Percentiles rank a stretch among this genome's conserved stretches.
phyloP scores from a whole-genome alignment of 148 eudicot species.

The Camellia granthamiana region DNA sequence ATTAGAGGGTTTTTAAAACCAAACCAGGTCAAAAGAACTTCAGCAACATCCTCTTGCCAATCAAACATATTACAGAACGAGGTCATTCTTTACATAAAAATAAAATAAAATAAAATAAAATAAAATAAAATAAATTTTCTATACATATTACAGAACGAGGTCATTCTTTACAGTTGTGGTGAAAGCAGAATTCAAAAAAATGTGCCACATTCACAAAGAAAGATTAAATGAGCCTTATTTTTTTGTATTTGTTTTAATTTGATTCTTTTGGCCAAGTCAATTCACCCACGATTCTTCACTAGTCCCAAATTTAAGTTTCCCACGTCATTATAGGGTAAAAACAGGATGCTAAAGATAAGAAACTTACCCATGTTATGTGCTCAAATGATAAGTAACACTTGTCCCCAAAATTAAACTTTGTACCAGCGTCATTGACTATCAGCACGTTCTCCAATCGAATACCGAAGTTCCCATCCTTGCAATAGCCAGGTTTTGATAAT shows the following conservation, averaged over 20 bases:
- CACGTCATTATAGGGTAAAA: too few species aligned
- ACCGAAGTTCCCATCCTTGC: conserved; percentile 94
- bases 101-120: too few species aligned
- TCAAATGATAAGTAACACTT: conserved; percentile 87
- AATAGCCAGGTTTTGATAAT: conserved; percentile 87
- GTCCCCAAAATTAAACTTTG: conserved; percentile 81
- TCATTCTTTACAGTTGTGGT: neutral
- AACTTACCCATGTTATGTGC: conserved; percentile 92
- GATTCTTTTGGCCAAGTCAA: neutral
- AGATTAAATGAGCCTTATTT: neutral
- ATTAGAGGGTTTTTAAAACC: too few species aligned
- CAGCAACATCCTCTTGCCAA: too few species aligned
- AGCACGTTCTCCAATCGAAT: conserved; percentile 95
- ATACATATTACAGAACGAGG: neutral
- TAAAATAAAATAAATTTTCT: too few species aligned
- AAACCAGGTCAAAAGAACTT: too few species aligned
- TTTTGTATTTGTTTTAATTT: too few species aligned
- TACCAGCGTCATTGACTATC: conserved; percentile 74
- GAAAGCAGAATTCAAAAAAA: neutral
- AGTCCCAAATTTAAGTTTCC: too few species aligned
- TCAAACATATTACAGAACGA: too few species aligned
- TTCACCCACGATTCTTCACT: neutral
- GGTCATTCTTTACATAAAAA: too few species aligned
- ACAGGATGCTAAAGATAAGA: neutral
- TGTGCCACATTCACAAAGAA: neutral